Evolutionary conservation across 1,284 basidiomycete species (phyloP).

Genomic region (Tremellales sp.): DNA sequence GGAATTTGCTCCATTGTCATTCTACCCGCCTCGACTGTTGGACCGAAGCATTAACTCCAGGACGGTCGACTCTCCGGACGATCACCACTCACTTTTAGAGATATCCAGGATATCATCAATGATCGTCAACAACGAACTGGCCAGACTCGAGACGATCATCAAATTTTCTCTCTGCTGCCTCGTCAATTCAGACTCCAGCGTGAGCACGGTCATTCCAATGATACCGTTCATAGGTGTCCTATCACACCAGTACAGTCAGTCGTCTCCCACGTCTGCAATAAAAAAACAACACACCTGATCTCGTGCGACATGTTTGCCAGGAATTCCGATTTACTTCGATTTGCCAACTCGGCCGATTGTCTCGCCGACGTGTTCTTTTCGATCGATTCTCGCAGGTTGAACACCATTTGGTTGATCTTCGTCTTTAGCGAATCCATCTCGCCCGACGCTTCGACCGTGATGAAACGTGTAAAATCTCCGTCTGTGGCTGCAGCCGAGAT

Average conservation of each 20-base stretch:
- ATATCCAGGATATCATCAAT: conserved; percentile 99
- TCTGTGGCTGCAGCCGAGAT: conserved; percentile 98
- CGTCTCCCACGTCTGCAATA: not conserved
- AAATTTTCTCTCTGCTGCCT: conserved; percentile 93
- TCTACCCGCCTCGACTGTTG: conserved; percentile 87
- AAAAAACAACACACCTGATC: conserved; percentile 62
- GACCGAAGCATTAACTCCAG: conserved; percentile 12
- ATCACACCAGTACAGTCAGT: not conserved
- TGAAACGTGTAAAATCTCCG: conserved; percentile 98
- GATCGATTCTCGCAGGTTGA: conserved; percentile 92
- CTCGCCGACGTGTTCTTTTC: conserved; percentile 99
- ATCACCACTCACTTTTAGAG: conserved; percentile 79
- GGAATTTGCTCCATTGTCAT: conserved; percentile 99
- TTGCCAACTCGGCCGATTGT: conserved; percentile 94
- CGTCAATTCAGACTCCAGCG: conserved; percentile 73
- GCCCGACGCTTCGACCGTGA: conserved; percentile 96
- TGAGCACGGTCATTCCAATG: conserved; percentile 85
- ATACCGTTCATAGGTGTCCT: conserved; percentile 99
- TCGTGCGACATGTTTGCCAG: conserved; percentile 97
- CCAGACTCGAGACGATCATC: conserved; percentile 91
- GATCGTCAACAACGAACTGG: conserved; percentile 88
- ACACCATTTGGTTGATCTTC: conserved; percentile 88
- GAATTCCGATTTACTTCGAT: conserved; percentile 96
- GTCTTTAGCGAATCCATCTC: conserved; percentile 99
- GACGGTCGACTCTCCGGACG: not conserved